Evolutionary conservation across 257 asterid genomes (phyloP).

Genomic region (Penstemon barbatus): DNA sequence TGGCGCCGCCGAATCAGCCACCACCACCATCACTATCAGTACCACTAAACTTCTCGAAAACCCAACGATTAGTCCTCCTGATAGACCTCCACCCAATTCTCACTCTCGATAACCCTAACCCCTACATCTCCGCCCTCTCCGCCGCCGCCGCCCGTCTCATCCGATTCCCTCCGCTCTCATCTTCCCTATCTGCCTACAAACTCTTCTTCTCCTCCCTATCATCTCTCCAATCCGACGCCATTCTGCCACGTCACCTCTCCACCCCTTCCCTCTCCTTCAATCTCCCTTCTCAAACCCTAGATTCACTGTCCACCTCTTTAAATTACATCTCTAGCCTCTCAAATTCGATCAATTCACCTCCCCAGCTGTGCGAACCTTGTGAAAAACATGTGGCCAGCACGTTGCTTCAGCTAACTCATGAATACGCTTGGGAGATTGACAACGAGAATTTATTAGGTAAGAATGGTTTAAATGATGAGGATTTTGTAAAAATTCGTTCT

Average conservation of each 20-base stretch:
- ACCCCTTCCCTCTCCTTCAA: conserved; percentile 45
- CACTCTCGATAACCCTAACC: conserved; percentile 44
- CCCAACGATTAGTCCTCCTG: conserved; percentile 68
- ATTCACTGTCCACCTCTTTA: conserved; percentile 48
- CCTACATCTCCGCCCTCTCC: conserved; percentile 53
- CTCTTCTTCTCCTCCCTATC: conserved; percentile 82
- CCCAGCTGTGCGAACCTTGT: conserved; percentile 23
- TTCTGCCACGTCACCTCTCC: conserved; percentile 41
- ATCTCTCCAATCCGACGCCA: conserved; percentile 56
- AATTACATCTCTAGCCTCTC: conserved; percentile 34
- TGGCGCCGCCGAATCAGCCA: conserved; percentile 43
- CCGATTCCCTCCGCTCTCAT: conserved; percentile 54
- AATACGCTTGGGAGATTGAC: conserved; percentile 73
- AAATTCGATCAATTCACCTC: conserved; percentile 30
- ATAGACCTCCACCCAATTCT: conserved; percentile 79
- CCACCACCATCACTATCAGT: conserved; percentile 24
- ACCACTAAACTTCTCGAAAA: conserved; percentile 52
- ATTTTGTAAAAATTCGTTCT: conserved; percentile 34
- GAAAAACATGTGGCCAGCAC: conserved; percentile 48
- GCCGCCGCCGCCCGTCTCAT: conserved; percentile 66
- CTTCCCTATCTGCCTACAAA: conserved; percentile 66
- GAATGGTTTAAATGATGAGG: conserved; percentile 25
- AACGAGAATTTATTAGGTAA: conserved; percentile 39
- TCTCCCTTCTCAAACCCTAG: conserved; percentile 38
- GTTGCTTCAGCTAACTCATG: conserved; percentile 61